Evolutionary conservation across 78 protist genomes (phyloP), one percentile per base, ranked within the genome.

Genomic region (Emiliania huxleyi): DNA sequence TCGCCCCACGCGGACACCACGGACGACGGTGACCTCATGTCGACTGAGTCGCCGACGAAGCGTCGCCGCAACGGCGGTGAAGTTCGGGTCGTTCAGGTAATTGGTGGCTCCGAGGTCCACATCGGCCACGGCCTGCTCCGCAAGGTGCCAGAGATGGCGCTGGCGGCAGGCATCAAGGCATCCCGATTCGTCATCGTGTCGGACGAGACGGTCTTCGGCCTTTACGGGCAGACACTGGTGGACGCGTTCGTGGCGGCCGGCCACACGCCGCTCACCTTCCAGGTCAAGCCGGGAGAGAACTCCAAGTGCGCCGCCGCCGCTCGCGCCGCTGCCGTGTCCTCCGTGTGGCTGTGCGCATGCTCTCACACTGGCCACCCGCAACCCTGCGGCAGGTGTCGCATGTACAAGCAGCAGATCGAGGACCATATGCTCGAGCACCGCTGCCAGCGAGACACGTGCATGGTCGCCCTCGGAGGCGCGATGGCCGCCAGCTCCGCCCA

Each of bases 391-490:
- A n/a, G n/a, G n/a, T n/a, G n/a, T n/a, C 91, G 97, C 40, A 42
- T 0, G 40, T 40, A 42, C 29, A 96, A 95, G 90, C 95, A 6
- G 48, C 85, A 8, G 55, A 42, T 96, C 37, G 97, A 96, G 69
- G 97, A 96, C 94, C 95, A 87, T 94, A 62, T 95, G 95, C 90
- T 95, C 19, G 38, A 1, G 38, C 26, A 87, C 44, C 91, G 90
- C 29, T 94, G 95, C 91, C 42, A 46, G 52, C 91, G 94, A 29
- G 95, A 90, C 79, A 87, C 94, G 33, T 75, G 84, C 75, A 45
- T 96, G 35, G 37, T 96, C 6, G 98, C 98, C 1, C 46, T 96
- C 5, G 98, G 98, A 52, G 98, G 98, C 29, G n/a, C n/a, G n/a
- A n/a, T n/a, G n/a, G n/a, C n/a, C n/a, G n/a, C n/a, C n/a, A n/a